Evolutionary conservation across 352 stramenopile species (phyloP).

Genomic region (Pythium aquatile): DNA sequence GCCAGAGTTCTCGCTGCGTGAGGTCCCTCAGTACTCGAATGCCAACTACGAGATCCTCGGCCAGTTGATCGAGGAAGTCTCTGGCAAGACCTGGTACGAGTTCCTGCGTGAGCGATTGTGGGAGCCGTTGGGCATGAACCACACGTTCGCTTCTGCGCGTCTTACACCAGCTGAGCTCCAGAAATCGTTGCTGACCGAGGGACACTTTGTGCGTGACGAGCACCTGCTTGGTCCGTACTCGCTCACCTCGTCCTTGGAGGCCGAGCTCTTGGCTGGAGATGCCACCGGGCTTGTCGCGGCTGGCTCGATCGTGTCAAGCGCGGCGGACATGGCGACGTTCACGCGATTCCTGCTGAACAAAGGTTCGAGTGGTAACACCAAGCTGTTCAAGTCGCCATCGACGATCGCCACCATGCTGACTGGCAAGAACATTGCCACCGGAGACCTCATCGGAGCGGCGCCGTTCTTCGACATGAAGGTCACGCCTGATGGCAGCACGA

Average conservation of each 20-base stretch:
- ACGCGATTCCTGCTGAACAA: conserved; percentile 61
- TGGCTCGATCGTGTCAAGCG: conserved; percentile 48
- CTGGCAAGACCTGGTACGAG: conserved; percentile 39
- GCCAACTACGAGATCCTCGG: conserved; percentile 62
- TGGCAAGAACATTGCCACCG: conserved; percentile 39
- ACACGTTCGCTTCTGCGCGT: conserved; percentile 41
- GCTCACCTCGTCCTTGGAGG: conserved; percentile 29
- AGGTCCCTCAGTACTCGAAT: conserved; percentile 61
- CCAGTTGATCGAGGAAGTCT: conserved; percentile 49
- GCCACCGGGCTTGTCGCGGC: conserved; percentile 32
- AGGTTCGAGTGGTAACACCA: conserved; percentile 42
- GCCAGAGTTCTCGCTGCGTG: conserved; percentile 40
- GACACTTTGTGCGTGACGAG: conserved; percentile 49
- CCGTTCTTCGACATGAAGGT: conserved; percentile 38
- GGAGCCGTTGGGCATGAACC: conserved; percentile 53
- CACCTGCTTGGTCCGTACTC: conserved; percentile 44
- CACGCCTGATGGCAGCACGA: conserved; percentile 43
- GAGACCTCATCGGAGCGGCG: conserved; percentile 33
- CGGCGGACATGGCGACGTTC: conserved; percentile 50
- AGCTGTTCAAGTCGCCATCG: conserved; percentile 37
- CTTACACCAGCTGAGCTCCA: conserved; percentile 1
- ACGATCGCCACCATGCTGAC: conserved; percentile 56
- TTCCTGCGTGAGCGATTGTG: conserved; percentile 52
- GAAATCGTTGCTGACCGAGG: conserved; percentile 21
- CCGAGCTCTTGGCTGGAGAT: conserved; percentile 25